These are phyloP conservation scores for Metschnikowia cubensis DNA, from an alignment of 805 yeast genomes.

Conservation along the genomic window DNA sequence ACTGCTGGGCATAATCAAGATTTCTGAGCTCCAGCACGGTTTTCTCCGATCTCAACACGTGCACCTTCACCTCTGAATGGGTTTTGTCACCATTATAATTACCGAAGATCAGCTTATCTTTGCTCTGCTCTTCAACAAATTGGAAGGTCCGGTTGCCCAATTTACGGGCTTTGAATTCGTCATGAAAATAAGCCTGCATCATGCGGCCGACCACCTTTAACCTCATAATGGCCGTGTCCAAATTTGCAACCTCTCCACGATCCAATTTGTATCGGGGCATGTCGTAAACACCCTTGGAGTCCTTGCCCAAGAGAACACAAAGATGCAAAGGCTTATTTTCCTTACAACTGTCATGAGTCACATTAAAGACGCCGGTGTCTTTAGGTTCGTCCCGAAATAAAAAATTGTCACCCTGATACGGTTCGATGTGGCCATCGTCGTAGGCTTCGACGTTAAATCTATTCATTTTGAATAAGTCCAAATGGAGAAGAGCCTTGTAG, in stretches of 20 bases:
- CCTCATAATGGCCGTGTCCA: slow-evolving; percentile 69
- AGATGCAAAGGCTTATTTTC: slow-evolving; percentile 78
- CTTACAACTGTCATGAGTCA: slow-evolving; percentile 44
- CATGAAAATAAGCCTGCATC: slow-evolving; percentile 89
- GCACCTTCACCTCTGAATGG: slow-evolving; percentile 68
- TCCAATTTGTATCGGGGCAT: slow-evolving; percentile 49
- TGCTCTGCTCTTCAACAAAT: slow-evolving; percentile 54
- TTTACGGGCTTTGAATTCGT: slow-evolving; percentile 77
- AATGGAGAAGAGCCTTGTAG: slow-evolving; percentile 72
- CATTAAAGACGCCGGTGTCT: slow-evolving; percentile 19
- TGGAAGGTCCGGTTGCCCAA: slow-evolving; percentile 76
- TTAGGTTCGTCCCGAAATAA: too few relatives aligned
- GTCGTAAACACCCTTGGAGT: slow-evolving; percentile 69
- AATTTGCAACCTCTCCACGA: slow-evolving; percentile 56
- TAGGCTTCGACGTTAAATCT: slow-evolving; percentile 47
- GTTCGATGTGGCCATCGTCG: slow-evolving; percentile 22
- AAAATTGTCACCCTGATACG: too few relatives aligned
- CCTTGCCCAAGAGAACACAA: slow-evolving; percentile 71
- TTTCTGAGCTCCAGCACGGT: slow-evolving; percentile 61
- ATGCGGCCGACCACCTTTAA: slow-evolving; percentile 78
- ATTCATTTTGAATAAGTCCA: slow-evolving; percentile 64
- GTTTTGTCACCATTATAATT: slow-evolving; percentile 46
- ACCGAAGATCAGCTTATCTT: slow-evolving; percentile 31
- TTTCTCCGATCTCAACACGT: slow-evolving; percentile 62
- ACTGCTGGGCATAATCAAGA: slow-evolving; percentile 84